Conservation (phyloP, 1,284 basidiomycete species). For the Cerrena zonata region DNA sequence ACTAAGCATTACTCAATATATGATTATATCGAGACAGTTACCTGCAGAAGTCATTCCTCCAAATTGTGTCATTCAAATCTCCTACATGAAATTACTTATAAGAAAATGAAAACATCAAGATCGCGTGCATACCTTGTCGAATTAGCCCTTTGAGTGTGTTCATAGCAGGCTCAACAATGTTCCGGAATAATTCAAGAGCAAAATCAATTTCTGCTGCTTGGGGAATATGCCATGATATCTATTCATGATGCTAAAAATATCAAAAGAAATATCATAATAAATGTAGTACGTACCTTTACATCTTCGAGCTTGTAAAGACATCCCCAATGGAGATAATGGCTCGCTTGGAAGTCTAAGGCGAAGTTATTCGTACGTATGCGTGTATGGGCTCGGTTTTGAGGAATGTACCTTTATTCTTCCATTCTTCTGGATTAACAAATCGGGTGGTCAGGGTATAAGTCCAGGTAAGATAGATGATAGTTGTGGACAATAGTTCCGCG, state of each 20-base stretch:
- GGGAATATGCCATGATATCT: constrained; percentile 80
- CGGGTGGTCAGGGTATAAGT: constrained; percentile 81
- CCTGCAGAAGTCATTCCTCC: constrained; percentile 90
- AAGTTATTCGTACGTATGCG: not conserved
- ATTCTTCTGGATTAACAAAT: constrained; percentile 78
- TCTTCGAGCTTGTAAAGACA: constrained; percentile 58
- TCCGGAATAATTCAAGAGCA: constrained; percentile 66
- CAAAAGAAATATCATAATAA: too few relatives aligned
- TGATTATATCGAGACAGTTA: constrained; percentile 24
- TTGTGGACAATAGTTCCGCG: constrained; percentile 72
- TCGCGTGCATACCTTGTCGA: constrained; percentile 48
- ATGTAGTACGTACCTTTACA: constrained; percentile 25
- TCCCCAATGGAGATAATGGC: constrained; percentile 78
- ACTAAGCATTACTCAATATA: constrained; percentile 4
- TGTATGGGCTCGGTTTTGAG: too few relatives aligned
- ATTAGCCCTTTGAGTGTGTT: constrained; percentile 57
- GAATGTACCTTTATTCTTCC: constrained; percentile 68
- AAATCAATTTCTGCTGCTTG: constrained; percentile 68
- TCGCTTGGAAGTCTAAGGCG: constrained; percentile 57
- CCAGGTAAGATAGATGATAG: constrained; percentile 72
- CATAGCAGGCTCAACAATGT: constrained; percentile 67
- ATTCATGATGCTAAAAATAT: too few relatives aligned
- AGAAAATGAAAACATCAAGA: too few relatives aligned
- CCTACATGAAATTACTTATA: too few relatives aligned
- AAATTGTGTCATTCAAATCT: constrained; percentile 50